Evolutionary conservation across 106 monocot genomes (phyloP).

Genomic region (Alisma plantagoaquatica): DNA sequence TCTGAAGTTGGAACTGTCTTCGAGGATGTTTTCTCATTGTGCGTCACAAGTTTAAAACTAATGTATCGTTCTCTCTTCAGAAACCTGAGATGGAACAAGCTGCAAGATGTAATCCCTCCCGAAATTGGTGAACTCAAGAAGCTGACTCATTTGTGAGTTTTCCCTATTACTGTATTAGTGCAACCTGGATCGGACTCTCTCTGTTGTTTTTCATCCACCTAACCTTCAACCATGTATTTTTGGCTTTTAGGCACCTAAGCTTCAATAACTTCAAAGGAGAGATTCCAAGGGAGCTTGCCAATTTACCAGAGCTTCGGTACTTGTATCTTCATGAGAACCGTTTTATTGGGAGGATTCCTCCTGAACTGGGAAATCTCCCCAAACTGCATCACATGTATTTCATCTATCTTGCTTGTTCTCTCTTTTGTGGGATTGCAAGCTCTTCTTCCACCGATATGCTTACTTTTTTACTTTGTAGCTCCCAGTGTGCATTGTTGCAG

Average conservation of each 20-base stretch:
- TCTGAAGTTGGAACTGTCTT: too few relatives aligned
- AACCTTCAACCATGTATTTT: too few relatives aligned
- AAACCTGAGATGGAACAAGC: slow-evolving; percentile 97
- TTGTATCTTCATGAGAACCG: slow-evolving; percentile 93
- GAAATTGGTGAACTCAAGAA: slow-evolving; percentile 99
- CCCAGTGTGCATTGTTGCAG: too few relatives aligned
- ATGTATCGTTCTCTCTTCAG: slow-evolving; percentile 22
- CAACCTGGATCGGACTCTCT: too few relatives aligned
- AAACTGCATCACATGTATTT: slow-evolving; percentile 71
- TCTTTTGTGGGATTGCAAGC: too few relatives aligned
- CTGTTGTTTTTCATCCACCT: too few relatives aligned
- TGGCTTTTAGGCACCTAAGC: slow-evolving; percentile 65
- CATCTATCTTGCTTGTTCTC: too few relatives aligned
- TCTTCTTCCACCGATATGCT: too few relatives aligned
- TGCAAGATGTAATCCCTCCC: slow-evolving; percentile 88
- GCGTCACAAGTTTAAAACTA: not conserved
- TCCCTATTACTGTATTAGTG: too few relatives aligned
- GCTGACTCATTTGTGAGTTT: slow-evolving; percentile 86
- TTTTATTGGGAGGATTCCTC: slow-evolving; percentile 77
- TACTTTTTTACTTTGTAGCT: too few relatives aligned
- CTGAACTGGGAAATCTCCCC: slow-evolving; percentile 69
- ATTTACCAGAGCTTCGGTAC: slow-evolving; percentile 87
- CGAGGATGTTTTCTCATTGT: not conserved
- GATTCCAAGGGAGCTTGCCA: slow-evolving; percentile 90
- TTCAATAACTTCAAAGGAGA: slow-evolving; percentile 97